Conservation (phyloP, 441 rosid species). For the Croton setiger region DNA sequence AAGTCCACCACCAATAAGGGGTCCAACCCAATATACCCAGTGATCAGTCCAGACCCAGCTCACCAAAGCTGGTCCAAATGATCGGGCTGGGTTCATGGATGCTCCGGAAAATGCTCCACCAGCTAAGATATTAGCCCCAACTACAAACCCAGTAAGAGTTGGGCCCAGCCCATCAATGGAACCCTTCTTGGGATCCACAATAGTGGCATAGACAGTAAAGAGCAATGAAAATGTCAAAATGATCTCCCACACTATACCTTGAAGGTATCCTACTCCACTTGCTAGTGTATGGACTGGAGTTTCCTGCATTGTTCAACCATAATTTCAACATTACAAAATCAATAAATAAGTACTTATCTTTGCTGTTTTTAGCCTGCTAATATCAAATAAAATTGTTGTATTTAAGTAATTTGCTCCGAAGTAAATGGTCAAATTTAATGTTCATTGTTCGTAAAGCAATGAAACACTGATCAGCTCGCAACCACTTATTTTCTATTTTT, state of each 20-base stretch:
- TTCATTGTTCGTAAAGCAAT: too few relatives aligned
- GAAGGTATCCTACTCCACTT: constrained; percentile 57
- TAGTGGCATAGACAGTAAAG: constrained; percentile 82
- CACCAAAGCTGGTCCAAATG: constrained; percentile 81
- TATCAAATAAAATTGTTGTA: too few relatives aligned
- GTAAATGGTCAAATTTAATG: too few relatives aligned
- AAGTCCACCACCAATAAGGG: constrained; percentile 73
- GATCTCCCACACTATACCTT: constrained; percentile 79
- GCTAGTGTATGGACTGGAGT: constrained; percentile 64
- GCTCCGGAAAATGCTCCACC: constrained; percentile 88
- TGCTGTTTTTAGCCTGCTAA: too few relatives aligned
- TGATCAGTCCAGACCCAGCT: constrained; percentile 87
- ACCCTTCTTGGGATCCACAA: constrained; percentile 84
- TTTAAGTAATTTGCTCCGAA: too few relatives aligned
- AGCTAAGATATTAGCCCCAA: constrained; percentile 79
- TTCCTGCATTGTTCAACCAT: constrained; percentile 34
- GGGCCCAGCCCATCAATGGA: constrained; percentile 71
- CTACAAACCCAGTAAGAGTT: constrained; percentile 64
- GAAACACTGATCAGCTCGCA: too few relatives aligned
- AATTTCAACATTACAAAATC: too few relatives aligned
- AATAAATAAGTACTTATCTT: too few relatives aligned
- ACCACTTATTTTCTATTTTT: too few relatives aligned
- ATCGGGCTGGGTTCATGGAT: constrained; percentile 91
- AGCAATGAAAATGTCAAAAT: constrained; percentile 66
- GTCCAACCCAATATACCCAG: constrained; percentile 96